phyloP scores from a whole-genome alignment of 371 early-diverging fungal species.

The Circinella minor region DNA sequence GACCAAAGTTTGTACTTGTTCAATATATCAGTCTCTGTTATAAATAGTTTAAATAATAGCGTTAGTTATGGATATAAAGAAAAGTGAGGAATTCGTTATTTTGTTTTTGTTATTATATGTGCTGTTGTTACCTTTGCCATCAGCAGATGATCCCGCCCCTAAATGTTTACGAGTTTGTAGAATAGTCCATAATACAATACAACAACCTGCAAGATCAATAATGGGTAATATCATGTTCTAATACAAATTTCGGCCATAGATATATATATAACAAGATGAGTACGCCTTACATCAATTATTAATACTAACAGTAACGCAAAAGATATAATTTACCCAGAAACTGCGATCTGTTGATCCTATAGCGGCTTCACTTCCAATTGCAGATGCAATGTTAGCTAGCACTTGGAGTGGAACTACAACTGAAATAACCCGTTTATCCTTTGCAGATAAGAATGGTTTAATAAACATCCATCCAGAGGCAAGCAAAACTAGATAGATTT shows the following conservation, averaged over 20 bases:
- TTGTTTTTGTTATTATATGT: neutral
- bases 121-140: conserved; percentile 51
- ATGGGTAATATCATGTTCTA: conserved; percentile 55
- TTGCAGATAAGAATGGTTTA: conserved; percentile 58
- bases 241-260: no score
- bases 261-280: no score
- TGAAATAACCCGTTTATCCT: conserved; percentile 59
- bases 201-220: conserved; percentile 55
- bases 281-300: no score
- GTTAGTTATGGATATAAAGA: neutral
- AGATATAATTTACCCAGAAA: conserved; percentile 49
- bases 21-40: conserved; percentile 47
- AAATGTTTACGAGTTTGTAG: conserved; percentile 59
- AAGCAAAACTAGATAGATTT: conserved; percentile 37
- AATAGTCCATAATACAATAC: conserved; percentile 58
- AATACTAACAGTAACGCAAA: no score
- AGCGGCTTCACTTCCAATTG: conserved; percentile 54
- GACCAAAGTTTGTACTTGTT: conserved; percentile 64
- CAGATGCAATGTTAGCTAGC: conserved; percentile 55
- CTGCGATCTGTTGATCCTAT: conserved; percentile 57
- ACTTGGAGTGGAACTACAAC: conserved; percentile 63
- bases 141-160: conserved; percentile 46
- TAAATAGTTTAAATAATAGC: no score
- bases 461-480: conserved; percentile 70
- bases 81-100: neutral